These are phyloP conservation scores for Candida namnaoensis DNA, from an alignment of 805 yeast species.

Conservation along the genomic window DNA sequence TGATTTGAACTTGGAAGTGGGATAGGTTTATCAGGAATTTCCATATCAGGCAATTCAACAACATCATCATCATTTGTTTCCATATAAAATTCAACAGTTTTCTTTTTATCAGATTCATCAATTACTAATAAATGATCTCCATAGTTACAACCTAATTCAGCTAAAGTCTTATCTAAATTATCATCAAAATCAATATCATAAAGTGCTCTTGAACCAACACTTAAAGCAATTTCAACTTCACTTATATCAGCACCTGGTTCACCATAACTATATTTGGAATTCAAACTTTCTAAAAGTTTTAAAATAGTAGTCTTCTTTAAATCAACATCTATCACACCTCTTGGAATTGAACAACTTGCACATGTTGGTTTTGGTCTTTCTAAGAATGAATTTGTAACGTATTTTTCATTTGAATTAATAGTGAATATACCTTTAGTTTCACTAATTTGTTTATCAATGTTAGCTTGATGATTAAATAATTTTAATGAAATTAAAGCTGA, in stretches of 20 bases:
- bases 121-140: slow-evolving; percentile 65
- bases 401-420: slow-evolving; percentile 46
- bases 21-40: slow-evolving; percentile 19
- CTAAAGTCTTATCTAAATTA: slow-evolving; percentile 40
- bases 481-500: slow-evolving; percentile 68
- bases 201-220: slow-evolving; percentile 48
- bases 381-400: slow-evolving; percentile 55
- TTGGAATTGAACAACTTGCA: slow-evolving; percentile 49
- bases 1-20: slow-evolving; percentile 2
- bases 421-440: slow-evolving; percentile 43
- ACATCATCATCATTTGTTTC: slow-evolving; percentile 14
- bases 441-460: slow-evolving; percentile 18
- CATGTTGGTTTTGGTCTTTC: slow-evolving; percentile 65
- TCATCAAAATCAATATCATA: slow-evolving; percentile 90
- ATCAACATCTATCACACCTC: slow-evolving; percentile 38
- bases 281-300: slow-evolving; percentile 43
- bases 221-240: slow-evolving; percentile 41
- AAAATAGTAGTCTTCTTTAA: slow-evolving; percentile 28
- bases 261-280: slow-evolving; percentile 42
- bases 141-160: slow-evolving; percentile 41
- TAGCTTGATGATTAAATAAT: slow-evolving; percentile 26
- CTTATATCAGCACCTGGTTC: slow-evolving; percentile 32
- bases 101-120: slow-evolving; percentile 70
- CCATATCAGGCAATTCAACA: slow-evolving; percentile 23
- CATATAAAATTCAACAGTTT: slow-evolving; percentile 55